phyloP scores from a whole-genome alignment of 345 rosid genomes.

The Eucalyptus sp. region DNA sequence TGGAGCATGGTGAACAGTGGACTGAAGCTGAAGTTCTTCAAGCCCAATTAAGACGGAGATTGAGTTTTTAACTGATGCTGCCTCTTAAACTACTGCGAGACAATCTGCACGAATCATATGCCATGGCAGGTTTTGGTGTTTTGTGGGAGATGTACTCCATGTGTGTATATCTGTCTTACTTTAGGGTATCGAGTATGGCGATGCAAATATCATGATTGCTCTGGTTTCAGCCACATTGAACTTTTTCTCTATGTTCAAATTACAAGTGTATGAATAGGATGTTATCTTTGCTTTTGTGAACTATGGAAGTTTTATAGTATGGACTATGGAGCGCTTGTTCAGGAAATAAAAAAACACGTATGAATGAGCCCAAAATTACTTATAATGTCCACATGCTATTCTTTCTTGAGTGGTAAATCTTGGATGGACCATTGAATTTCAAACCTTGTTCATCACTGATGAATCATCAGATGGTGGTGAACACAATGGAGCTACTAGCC shows the following conservation, averaged over 20 bases:
- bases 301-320: not conserved
- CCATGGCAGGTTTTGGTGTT: not conserved
- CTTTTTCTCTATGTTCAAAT: not conserved
- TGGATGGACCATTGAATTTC: not conserved
- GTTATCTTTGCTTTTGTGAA: not conserved
- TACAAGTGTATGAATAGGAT: not conserved
- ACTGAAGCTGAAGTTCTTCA: slow-evolving; percentile 82
- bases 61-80: not conserved
- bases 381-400: not conserved
- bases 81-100: not conserved
- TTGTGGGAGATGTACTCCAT: not conserved
- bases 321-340: not conserved
- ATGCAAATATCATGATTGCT: not conserved
- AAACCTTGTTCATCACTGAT: not conserved
- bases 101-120: not conserved
- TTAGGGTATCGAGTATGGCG: not conserved
- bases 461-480: not conserved
- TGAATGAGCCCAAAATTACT: not conserved
- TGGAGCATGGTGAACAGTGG: slow-evolving; percentile 90
- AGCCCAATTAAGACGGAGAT: slow-evolving; percentile 33
- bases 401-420: not conserved
- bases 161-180: not conserved
- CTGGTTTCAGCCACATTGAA: not conserved
- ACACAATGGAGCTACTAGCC: not conserved
- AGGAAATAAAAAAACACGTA: not conserved